Percentiles rank a stretch among this genome's conserved stretches.
These are phyloP conservation scores for Cucumis sativus DNA, from an alignment of 306 rosid species.

Conservation along the genomic window Cucumber_9930_V3 NC_026658.2:9441001-9441500, in stretches of 20 bases:
- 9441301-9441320: constrained; percentile 4
- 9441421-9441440: neutral
- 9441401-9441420: neutral
- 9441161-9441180: constrained; percentile 82
- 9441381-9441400: neutral
- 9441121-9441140: neutral
- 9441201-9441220: constrained; percentile 89
- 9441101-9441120: neutral
- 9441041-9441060: neutral
- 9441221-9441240: constrained; percentile 68
- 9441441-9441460: no score
- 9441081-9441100: neutral
- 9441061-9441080: neutral
- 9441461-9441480: no score
- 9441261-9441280: constrained; percentile 77
- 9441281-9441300: constrained; percentile 79
- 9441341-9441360: no score
- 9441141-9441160: constrained; percentile 7
- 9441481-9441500: no score
- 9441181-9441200: constrained; percentile 88
- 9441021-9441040: neutral
- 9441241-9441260: constrained; percentile 42
- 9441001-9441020: neutral
- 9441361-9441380: neutral
- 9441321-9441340: no score